Conservation (phyloP, 805 yeast species). For the Danielia reshetovae region DNA sequence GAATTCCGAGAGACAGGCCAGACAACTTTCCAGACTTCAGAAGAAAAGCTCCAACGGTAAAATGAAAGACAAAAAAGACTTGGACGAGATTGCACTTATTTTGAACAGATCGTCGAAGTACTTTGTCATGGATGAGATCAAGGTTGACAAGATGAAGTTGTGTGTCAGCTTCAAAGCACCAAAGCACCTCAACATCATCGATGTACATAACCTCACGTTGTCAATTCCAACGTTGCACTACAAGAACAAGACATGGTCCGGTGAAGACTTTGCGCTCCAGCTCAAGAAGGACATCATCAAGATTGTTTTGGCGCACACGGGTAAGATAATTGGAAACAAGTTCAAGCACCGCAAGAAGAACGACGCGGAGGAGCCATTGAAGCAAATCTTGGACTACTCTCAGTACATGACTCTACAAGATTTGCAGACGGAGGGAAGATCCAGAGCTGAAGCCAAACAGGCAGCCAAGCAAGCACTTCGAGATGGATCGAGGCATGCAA, state of each 20-base stretch:
- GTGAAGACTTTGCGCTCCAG: slow-evolving; percentile 59
- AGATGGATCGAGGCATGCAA: no score
- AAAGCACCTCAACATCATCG: slow-evolving; percentile 63
- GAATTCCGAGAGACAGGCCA: not conserved
- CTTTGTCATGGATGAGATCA: slow-evolving; percentile 35
- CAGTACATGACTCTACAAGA: slow-evolving; percentile 36
- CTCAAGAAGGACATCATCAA: slow-evolving; percentile 62
- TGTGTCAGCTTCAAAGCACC: slow-evolving; percentile 75
- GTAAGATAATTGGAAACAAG: slow-evolving; percentile 76
- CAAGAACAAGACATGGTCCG: slow-evolving; percentile 65
- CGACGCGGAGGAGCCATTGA: slow-evolving; percentile 27
- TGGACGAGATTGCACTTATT: slow-evolving; percentile 38
- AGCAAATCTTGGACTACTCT: slow-evolving; percentile 38
- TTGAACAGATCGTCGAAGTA: slow-evolving; percentile 41
- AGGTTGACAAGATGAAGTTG: slow-evolving; percentile 35
- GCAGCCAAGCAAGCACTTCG: no score
- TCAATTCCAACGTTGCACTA: slow-evolving; percentile 52
- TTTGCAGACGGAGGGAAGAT: slow-evolving; percentile 28
- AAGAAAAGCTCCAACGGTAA: slow-evolving; percentile 2
- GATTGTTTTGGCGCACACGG: slow-evolving; percentile 61
- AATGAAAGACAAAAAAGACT: slow-evolving; percentile 7
- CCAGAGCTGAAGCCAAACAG: no score
- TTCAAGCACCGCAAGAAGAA: slow-evolving; percentile 40
- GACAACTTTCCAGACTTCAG: not conserved
- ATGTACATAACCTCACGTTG: slow-evolving; percentile 70